These are phyloP conservation scores for Neurospora sp. DNA, from an alignment of 495 filamentous ascomycete species.

Conservation along the genomic window DNA sequence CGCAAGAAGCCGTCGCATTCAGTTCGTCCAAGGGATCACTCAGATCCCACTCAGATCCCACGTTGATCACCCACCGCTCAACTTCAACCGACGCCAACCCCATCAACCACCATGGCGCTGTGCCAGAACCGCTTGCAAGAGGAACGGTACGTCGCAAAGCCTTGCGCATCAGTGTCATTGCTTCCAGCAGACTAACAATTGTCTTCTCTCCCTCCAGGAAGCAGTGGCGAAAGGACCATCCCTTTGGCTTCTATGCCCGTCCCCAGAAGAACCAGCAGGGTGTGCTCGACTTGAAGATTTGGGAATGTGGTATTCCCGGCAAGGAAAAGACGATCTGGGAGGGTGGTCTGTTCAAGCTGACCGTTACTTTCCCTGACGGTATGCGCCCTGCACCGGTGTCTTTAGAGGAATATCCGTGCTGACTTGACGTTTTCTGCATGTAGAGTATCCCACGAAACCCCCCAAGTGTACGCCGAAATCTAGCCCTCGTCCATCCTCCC, in stretches of 20 bases:
- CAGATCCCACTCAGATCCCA: neutral
- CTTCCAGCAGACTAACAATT: neutral
- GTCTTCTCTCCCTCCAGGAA: slow-evolving; percentile 46
- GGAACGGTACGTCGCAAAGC: slow-evolving; percentile 57
- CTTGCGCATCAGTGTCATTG: neutral
- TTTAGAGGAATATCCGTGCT: neutral
- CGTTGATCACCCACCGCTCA: slow-evolving; percentile 9
- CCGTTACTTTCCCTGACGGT: slow-evolving; percentile 92
- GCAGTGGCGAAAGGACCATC: slow-evolving; percentile 93
- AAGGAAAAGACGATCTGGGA: slow-evolving; percentile 96
- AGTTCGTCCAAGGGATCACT: neutral
- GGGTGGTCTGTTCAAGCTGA: slow-evolving; percentile 88
- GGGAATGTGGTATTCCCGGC: slow-evolving; percentile 94
- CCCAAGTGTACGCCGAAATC: slow-evolving; percentile 70
- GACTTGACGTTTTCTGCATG: slow-evolving; percentile 11
- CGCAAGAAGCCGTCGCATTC: neutral
- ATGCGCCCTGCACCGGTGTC: slow-evolving; percentile 23
- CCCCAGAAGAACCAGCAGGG: slow-evolving; percentile 71
- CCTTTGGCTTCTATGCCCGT: slow-evolving; percentile 94
- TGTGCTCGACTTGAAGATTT: slow-evolving; percentile 82
- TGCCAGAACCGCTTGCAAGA: slow-evolving; percentile 84
- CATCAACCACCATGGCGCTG: slow-evolving; percentile 57
- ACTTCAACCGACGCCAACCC: neutral
- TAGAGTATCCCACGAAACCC: slow-evolving; percentile 98
- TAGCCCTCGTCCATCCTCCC: neutral